Evolutionary conservation across 2,329 filamentous ascomycete species (phyloP), one percentile per base, ranked within the genome.

Genomic region (Lachnellula occidentalis): DNA sequence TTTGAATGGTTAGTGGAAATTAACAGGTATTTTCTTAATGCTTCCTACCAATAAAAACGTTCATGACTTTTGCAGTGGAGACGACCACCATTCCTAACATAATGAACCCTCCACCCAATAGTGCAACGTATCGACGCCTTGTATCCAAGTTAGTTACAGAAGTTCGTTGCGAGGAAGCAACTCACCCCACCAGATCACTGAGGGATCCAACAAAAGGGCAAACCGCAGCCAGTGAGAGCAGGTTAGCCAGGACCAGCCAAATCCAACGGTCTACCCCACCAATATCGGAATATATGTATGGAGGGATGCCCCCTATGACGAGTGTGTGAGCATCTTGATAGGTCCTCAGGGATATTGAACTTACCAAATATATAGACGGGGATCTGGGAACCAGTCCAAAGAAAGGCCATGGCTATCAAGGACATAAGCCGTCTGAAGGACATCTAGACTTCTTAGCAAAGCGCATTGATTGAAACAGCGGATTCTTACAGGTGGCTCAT

Each of bases 141-240:
- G 17, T 19, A 43, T n/a, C 19, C 19, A 41, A 8, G 41, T 43
- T 22, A 43, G 41, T 8, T 24, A 19, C 8, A 22, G 0, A 19
- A 22, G 9, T 4, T 21, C 19, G 6, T 17, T 43, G 12, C 19
- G n/a, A n/a, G 21, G 5, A 15, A 43, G 19, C 11, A 22, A 22
- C 41, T 43, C 41, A 43, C 41, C 83, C 83, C 48, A 86, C 70
- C 6, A 86, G 70, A 71, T 87, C 83, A 1, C 82, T 85, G 1
- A 87, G 69, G 1, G 80, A 78, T 11, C 86, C 86, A 1, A 88
- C 85, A 61, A 89, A 84, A 9, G 81, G 81, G 55, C 79, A 22
- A 69, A 64, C 67, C 67, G 69, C 15, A 66, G 61, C 66, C 66
- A 67, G 27, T 62, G 51, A 15, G 36, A 39, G 12, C 5, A 39